A percentile compares a stretch with the other conserved stretches of the same genome.
phyloP scores from a whole-genome alignment of 2,329 filamentous ascomycete genomes.

The Raffaelea deltoideospora region DNA sequence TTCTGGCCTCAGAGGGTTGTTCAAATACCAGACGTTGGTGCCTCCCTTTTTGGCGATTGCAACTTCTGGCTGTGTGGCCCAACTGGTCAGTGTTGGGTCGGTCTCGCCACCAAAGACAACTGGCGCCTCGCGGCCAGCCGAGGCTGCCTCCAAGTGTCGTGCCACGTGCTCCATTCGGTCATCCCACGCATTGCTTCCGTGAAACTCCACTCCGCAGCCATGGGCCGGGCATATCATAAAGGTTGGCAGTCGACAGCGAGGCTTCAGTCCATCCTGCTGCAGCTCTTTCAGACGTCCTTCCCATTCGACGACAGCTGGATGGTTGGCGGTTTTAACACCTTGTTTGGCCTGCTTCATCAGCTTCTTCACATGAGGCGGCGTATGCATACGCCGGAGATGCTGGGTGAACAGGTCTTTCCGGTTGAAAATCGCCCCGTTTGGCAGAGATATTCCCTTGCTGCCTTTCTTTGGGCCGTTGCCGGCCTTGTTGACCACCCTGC shows the following conservation, averaged over 20 bases:
- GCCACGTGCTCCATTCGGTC: constrained; percentile 79
- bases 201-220: constrained; percentile 46
- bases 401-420: constrained; percentile 86
- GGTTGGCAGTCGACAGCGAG: constrained; percentile 46
- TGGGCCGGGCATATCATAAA: constrained; percentile 44
- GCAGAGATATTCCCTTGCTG: constrained; percentile 14
- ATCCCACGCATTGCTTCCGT: constrained; percentile 56
- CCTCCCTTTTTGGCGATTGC: constrained; percentile 18
- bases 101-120: constrained; percentile 23
- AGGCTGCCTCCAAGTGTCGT: constrained; percentile 52
- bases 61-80: constrained; percentile 22
- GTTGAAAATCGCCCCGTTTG: constrained; percentile 59
- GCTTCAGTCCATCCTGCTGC: constrained; percentile 41
- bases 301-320: constrained; percentile 17
- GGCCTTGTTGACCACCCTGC: constrained; percentile 13
- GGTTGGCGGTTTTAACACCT: constrained; percentile 18
- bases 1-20: constrained; percentile 11
- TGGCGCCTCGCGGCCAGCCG: constrained; percentile 15
- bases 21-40: constrained; percentile 8
- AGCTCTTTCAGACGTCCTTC: constrained; percentile 40
- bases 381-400: constrained; percentile 77
- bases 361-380: constrained; percentile 28
- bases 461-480: background rate
- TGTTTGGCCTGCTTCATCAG: constrained; percentile 17
- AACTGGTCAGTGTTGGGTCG: constrained; percentile 23